Conservation (phyloP, 2,329 filamentous ascomycete genomes). For the Bipolaris cookei region DNA sequence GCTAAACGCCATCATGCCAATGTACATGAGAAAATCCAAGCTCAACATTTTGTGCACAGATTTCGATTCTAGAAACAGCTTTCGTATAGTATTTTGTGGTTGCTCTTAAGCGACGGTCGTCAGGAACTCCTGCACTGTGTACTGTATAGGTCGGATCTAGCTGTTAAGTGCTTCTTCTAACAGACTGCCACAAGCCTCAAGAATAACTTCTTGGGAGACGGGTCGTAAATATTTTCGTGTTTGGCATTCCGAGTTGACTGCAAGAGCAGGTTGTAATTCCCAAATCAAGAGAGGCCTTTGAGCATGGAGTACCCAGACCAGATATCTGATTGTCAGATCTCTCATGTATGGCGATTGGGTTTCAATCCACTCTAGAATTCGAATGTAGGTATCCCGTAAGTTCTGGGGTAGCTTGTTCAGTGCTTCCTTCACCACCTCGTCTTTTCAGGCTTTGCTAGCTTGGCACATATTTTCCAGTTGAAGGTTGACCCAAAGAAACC, state of each 20-base stretch:
- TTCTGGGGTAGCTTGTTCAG: slow-evolving; percentile 20
- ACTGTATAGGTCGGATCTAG: slow-evolving; percentile 27
- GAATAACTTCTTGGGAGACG: slow-evolving; percentile 19
- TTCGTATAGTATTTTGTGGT: slow-evolving; percentile 4
- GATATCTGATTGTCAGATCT: slow-evolving; percentile 23
- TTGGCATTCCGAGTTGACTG: slow-evolving; percentile 7
- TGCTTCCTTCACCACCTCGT: slow-evolving; percentile 19
- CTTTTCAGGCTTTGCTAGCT: slow-evolving; percentile 20
- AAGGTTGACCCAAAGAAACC: slow-evolving; percentile 34
- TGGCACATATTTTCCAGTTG: slow-evolving; percentile 25
- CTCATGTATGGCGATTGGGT: slow-evolving; percentile 20
- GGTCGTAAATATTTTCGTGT: slow-evolving; percentile 8
- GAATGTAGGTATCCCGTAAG: slow-evolving; percentile 25
- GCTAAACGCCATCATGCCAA: slow-evolving; percentile 10
- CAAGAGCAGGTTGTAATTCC: slow-evolving; percentile 25
- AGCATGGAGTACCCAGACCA: slow-evolving; percentile 27
- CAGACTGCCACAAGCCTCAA: slow-evolving; percentile 29
- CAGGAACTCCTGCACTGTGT: slow-evolving; percentile 32
- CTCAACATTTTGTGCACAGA: slow-evolving; percentile 15
- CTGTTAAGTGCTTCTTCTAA: slow-evolving; percentile 17
- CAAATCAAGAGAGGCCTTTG: slow-evolving; percentile 18
- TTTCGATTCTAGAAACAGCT: slow-evolving; percentile 12
- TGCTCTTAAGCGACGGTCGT: slow-evolving; percentile 2
- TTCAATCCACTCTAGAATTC: slow-evolving; percentile 28
- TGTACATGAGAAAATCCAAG: slow-evolving; percentile 18